Evolutionary conservation across 257 asterid species (phyloP), one percentile per base, ranked within the genome.

Genomic region (Asclepias syriaca): DNA sequence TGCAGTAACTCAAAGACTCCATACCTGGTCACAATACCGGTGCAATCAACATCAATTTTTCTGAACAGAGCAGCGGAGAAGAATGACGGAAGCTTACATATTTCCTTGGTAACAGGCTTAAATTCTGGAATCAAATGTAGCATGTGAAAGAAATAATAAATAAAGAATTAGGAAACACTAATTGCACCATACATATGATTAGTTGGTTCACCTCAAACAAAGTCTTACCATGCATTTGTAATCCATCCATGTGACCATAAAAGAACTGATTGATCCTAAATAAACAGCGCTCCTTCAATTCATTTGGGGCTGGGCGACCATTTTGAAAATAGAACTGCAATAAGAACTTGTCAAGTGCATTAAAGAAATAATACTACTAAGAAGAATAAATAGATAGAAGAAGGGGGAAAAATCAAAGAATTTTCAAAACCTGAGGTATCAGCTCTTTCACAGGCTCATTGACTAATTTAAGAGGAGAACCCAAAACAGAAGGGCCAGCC

Each of bases 61-160:
- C 83, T 86, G 79, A 95, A 95, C 77, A 95, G 90, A 43, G 81
- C 86, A 64, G 89, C 51, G 58, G 99, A 95, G 84, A 92, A 92
- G 93, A 95, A 95, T 39, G 99, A 92, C 1, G 99, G 99, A 45
- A 95, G 97, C 96, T 95, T 95, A 91, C 99, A 95, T 34, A 95
- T 85, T 78, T 95, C 99, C 83, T 92, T 90, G 1, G 97, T 92
- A 75, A 95, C 89, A 27, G 88, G 95, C 81, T 95, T 95, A 73
- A 95, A 90, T 82, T 95, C 99, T 95, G 93, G 80, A 65, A 82
- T 61, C 78, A 72, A 77, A 81, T 34, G 37, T 66, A 50, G 63
- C 60, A 68, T 27, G 18, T 12, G 13, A 54, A 22, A 58, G 65
- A 24, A 61, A 29, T 61, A 14, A 68, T 12, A 49, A 24, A 27